Conservation (phyloP, 768 basidiomycete genomes). For the Clathrus columnatus region DNA sequence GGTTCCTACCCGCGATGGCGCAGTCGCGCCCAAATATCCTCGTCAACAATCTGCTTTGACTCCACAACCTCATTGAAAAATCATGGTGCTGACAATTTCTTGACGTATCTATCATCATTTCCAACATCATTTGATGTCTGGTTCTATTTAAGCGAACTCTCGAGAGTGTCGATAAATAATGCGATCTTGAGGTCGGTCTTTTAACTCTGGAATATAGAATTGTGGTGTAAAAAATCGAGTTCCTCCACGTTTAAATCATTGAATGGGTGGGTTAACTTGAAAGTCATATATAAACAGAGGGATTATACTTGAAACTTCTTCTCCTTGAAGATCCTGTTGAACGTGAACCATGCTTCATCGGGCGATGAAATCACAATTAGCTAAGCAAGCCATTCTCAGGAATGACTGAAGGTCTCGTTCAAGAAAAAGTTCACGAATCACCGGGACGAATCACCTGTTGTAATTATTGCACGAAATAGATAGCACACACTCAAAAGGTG, state of each 20-base stretch:
- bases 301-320: slow-evolving; percentile 45
- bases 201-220: slow-evolving; percentile 58
- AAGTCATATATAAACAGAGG: neutral
- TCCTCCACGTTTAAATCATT: neutral
- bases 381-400: too few species aligned
- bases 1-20: neutral
- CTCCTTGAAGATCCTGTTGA: too few species aligned
- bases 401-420: too few species aligned
- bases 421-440: too few species aligned
- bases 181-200: slow-evolving; percentile 71
- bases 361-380: too few species aligned
- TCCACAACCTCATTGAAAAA: neutral
- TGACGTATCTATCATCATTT: neutral
- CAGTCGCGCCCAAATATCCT: neutral
- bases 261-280: neutral
- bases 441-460: too few species aligned
- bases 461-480: too few species aligned
- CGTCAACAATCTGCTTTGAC: neutral
- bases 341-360: too few species aligned
- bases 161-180: slow-evolving; percentile 55
- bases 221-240: slow-evolving; percentile 17
- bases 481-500: too few species aligned
- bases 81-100: neutral
- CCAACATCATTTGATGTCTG: neutral
- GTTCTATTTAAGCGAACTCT: neutral